Conservation (phyloP, 768 basidiomycete species). For the Phaeotremella fagi region DNA sequence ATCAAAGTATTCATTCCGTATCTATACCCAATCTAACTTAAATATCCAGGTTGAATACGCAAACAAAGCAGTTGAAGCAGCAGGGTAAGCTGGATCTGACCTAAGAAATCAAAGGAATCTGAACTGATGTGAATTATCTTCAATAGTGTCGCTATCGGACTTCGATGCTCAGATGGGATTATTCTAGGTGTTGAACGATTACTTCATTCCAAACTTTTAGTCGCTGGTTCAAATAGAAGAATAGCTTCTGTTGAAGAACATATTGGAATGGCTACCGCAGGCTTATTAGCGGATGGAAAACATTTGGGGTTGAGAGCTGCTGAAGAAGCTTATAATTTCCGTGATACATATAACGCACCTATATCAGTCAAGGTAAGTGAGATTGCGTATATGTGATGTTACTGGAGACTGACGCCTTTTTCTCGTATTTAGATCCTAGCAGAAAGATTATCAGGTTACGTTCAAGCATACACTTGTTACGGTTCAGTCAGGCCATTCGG, state of each 20-base stretch:
- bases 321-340: constrained; percentile 71
- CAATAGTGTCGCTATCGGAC: constrained; percentile 84
- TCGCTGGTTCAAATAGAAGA: constrained; percentile 85
- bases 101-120: no score
- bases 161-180: constrained; percentile 89
- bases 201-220: constrained; percentile 88
- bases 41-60: constrained; percentile 83
- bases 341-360: constrained; percentile 67
- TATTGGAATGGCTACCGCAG: constrained; percentile 89
- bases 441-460: constrained; percentile 79
- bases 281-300: constrained; percentile 86
- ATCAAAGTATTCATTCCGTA: not conserved
- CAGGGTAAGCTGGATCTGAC: no score
- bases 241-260: constrained; percentile 92
- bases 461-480: constrained; percentile 94
- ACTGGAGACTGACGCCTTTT: constrained; percentile 31
- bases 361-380: constrained; percentile 69
- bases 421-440: constrained; percentile 59
- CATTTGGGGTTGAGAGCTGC: constrained; percentile 78
- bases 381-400: not conserved
- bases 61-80: constrained; percentile 96
- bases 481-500: constrained; percentile 97
- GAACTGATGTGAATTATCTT: not conserved
- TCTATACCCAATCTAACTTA: constrained; percentile 4
- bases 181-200: constrained; percentile 97